Conservation (phyloP, 2,329 filamentous ascomycete species). For the Stenocarpella maydis region DNA sequence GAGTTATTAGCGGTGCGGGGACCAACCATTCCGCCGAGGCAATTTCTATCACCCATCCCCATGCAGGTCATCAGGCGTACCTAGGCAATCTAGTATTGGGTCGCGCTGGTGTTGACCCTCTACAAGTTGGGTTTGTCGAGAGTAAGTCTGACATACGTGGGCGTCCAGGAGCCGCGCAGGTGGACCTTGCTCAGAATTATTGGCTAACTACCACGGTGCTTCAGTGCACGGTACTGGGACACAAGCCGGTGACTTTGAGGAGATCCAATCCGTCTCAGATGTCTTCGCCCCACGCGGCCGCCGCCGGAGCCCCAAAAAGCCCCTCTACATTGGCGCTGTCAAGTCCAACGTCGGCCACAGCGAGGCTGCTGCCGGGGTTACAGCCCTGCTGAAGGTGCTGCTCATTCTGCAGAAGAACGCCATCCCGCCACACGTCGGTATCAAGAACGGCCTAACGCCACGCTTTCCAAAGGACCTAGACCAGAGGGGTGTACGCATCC, state of each 20-base stretch:
- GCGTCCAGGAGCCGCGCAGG: background rate
- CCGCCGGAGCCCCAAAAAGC: conserved; percentile 35
- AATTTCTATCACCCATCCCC: too few relatives aligned
- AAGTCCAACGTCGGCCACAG: conserved; percentile 56
- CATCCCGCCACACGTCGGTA: conserved; percentile 56
- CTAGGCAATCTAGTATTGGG: too few relatives aligned
- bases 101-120: too few relatives aligned
- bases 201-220: background rate
- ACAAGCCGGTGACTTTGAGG: conserved; percentile 4
- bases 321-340: conserved; percentile 50
- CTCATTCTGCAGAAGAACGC: conserved; percentile 51
- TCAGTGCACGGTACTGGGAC: conserved; percentile 24
- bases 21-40: too few relatives aligned
- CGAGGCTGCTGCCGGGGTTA: conserved; percentile 48
- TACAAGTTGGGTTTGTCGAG: too few relatives aligned
- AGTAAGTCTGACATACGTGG: too few relatives aligned
- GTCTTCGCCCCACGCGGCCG: background rate
- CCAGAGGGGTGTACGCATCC: too few relatives aligned
- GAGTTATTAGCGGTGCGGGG: too few relatives aligned
- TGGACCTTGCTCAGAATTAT: background rate
- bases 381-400: conserved; percentile 50
- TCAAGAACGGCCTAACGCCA: conserved; percentile 51
- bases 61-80: too few relatives aligned
- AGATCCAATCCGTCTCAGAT: background rate
- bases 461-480: background rate